Evolutionary conservation across 2,329 filamentous ascomycete species (phyloP), one percentile per base, ranked within the genome.

Genomic region (Leptographium wingfieldii): DNA sequence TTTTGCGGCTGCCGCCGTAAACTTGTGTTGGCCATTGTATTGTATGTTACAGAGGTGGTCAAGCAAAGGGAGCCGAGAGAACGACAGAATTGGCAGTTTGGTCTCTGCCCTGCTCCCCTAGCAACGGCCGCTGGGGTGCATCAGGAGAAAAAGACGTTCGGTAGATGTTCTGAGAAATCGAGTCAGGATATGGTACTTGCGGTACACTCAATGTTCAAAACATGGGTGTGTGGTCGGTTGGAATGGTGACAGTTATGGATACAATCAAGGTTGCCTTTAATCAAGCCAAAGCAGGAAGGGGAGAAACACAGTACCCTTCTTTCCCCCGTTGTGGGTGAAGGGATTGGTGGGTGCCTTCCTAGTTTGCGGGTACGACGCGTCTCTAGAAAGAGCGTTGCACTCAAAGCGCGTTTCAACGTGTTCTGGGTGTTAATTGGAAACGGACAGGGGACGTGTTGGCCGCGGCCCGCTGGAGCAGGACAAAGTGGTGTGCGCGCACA

Each of bases 1-100:
- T 85, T 84, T 69, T 83, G 78, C 54, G 84, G 84, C 68, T 65
- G 61, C 33, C 76, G 77, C 60, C 83, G 75, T 67, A 85, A 71
- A 56, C 75, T 76, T 55, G 80, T 84, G 71, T 83, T 84, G 55
- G 83, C 74, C 85, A 87, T 82, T 58, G 58, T 35, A 29, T 25
- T 16, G 16, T 10, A 14, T 29, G 55, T 16, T 1, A 9, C 19
- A 16, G 25, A 33, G 27, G 52, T 5, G 9, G 33, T 35, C 2
- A 22, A 51, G 27, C 2, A 11, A 22, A 27, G 22, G 31, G 29
- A 29, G 16, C 27, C 16, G 35, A 38, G 29, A 48, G 4, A 14
- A 12, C 4, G 38, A 33, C 51, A 33, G 27, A n/a, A 33, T 31
- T 53, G 22, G 27, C 11, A 14, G 27, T 10, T 52, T 53, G 27